Conservation (phyloP, 2,329 filamentous ascomycete genomes). For the Fusarium veterinarium region DNA sequence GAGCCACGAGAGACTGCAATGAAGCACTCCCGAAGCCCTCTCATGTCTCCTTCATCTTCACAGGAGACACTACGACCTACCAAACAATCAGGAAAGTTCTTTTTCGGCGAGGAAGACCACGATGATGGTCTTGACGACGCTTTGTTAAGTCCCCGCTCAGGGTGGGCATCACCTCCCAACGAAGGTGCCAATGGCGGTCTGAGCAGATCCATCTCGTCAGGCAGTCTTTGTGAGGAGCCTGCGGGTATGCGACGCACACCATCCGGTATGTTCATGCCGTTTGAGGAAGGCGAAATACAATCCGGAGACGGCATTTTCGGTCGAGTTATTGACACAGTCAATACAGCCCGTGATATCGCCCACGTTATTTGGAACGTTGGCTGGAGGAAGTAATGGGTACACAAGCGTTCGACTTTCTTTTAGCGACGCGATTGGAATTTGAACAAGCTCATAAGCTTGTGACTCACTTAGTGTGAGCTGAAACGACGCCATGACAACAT, state of each 20-base stretch:
- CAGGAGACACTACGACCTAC: constrained; percentile 84
- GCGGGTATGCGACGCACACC: constrained; percentile 79
- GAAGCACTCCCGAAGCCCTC: constrained; percentile 68
- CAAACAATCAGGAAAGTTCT: constrained; percentile 72
- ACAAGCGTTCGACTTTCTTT: constrained; percentile 19
- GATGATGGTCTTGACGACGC: constrained; percentile 62
- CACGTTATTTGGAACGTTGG: constrained; percentile 79
- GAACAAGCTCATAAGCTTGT: constrained; percentile 33
- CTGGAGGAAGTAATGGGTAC: constrained; percentile 64
- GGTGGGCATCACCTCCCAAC: constrained; percentile 48
- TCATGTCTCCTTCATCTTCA: constrained; percentile 79
- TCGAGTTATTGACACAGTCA: constrained; percentile 83
- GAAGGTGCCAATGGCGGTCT: constrained; percentile 48
- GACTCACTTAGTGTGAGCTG: constrained; percentile 32
- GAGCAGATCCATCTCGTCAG: constrained; percentile 61
- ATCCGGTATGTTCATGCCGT: constrained; percentile 93
- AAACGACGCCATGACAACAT: constrained; percentile 34
- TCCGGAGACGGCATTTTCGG: constrained; percentile 76
- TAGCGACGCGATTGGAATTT: constrained; percentile 31
- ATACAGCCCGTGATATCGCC: constrained; percentile 76
- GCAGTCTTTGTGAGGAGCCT: constrained; percentile 62
- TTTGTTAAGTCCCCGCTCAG: constrained; percentile 44
- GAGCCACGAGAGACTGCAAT: constrained; percentile 72
- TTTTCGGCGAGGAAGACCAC: constrained; percentile 69
- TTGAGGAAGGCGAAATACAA: constrained; percentile 76